Conservation (phyloP, 1,139 yeast species). For the Debaryomycetaceae sp. region DNA sequence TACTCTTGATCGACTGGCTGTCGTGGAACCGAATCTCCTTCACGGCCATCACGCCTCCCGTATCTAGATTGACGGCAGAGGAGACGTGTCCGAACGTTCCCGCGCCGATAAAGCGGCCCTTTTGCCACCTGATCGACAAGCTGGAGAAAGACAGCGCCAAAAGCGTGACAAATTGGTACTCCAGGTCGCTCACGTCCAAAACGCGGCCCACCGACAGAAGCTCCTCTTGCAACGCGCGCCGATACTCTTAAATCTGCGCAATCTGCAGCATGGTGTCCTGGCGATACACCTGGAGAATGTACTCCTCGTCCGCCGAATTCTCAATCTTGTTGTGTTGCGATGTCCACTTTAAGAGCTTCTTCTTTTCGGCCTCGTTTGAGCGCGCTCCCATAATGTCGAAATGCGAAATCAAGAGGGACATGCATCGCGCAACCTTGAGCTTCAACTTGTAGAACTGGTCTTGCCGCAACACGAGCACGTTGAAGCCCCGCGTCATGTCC, state of each 20-base stretch:
- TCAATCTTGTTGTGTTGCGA: conserved; percentile 37
- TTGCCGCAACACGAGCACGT: conserved; percentile 69
- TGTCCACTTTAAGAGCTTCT: conserved; percentile 41
- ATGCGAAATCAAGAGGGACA: conserved; percentile 87
- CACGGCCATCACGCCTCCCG: conserved; percentile 95
- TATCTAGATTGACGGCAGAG: conserved; percentile 85
- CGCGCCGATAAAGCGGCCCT: conserved; percentile 87
- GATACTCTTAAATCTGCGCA: conserved; percentile 43
- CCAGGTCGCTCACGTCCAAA: conserved; percentile 76
- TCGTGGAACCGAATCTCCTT: conserved; percentile 91
- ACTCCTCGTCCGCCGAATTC: conserved; percentile 53
- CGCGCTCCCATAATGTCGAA: conserved; percentile 98
- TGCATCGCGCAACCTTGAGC: conserved; percentile 85
- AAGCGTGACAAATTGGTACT: conserved; percentile 76
- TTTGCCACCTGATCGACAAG: conserved; percentile 94
- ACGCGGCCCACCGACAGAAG: conserved; percentile 70
- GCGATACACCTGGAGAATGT: conserved; percentile 41
- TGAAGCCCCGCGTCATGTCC: conserved; percentile 89
- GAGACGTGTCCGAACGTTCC: conserved; percentile 94
- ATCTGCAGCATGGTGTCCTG: conserved; percentile 53
- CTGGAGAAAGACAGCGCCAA: conserved; percentile 86
- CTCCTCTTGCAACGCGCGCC: conserved; percentile 40
- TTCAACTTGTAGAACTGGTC: conserved; percentile 66
- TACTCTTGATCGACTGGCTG: conserved; percentile 71
- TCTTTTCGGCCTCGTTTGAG: conserved; percentile 71